Evolutionary conservation across 169 alveolate species (phyloP).

Genomic region (Plasmodium coatneyi): DNA sequence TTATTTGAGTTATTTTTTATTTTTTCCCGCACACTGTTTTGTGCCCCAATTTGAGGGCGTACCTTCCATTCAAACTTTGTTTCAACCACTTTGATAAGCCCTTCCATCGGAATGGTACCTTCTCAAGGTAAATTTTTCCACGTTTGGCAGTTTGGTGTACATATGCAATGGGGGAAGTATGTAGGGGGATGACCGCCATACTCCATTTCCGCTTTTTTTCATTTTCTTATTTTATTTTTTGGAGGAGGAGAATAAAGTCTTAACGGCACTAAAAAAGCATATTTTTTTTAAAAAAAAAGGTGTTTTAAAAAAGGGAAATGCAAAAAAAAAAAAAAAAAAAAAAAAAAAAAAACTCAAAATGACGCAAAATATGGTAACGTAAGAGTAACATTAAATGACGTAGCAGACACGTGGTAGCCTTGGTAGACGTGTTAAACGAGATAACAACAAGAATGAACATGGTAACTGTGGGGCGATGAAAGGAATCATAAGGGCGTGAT

Average conservation of each 20-base stretch:
- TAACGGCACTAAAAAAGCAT: conserved; percentile 73
- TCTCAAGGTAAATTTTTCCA: background rate
- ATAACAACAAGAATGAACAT: background rate
- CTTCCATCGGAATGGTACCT: background rate
- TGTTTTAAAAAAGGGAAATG: conserved; percentile 28
- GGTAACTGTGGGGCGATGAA: background rate
- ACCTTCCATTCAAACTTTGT: background rate
- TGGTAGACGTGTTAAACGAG: background rate
- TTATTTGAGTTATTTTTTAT: background rate
- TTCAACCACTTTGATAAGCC: background rate
- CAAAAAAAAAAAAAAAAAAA: conserved; percentile 29
- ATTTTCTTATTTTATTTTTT: background rate
- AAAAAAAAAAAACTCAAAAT: conserved; percentile 17
- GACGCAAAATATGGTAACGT: conserved; percentile 6
- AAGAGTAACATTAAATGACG: background rate
- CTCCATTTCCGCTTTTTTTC: background rate
- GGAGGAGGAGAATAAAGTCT: background rate
- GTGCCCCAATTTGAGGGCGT: background rate
- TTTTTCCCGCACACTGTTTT: background rate
- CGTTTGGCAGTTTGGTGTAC: background rate
- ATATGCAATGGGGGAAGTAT: background rate
- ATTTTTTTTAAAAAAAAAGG: conserved; percentile 24
- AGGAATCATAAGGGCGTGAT: conserved; percentile 2
- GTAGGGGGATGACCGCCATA: background rate
- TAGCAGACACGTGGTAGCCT: background rate